A percentile compares a stretch with the other conserved stretches of the same genome.
Conservation (phyloP, 1,139 yeast genomes). For the Pneumocystis carinii region DNA sequence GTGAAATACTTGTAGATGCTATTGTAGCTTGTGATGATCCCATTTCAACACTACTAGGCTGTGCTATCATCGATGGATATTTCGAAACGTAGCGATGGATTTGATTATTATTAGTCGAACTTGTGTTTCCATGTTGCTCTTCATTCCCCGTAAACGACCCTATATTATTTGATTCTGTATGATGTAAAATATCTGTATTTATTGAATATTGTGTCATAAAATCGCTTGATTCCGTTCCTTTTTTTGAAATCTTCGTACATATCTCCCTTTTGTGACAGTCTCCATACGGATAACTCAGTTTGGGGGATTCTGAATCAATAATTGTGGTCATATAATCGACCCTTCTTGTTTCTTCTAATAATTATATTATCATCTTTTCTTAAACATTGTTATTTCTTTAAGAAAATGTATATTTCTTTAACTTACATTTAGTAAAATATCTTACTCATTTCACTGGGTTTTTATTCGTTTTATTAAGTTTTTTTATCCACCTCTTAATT, state of each 20-base stretch:
- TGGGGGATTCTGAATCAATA: not conserved
- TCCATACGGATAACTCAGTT: not conserved
- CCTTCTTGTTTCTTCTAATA: not conserved
- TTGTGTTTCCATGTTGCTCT: not conserved
- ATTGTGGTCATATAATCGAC: not conserved
- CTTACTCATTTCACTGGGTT: no score
- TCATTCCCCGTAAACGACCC: not conserved
- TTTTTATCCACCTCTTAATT: no score
- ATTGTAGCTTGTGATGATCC: not conserved
- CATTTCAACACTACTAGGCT: not conserved
- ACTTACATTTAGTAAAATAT: no score
- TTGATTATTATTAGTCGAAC: not conserved
- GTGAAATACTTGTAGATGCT: not conserved
- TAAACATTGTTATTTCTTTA: not conserved
- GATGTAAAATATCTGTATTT: not conserved
- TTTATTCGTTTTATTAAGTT: no score
- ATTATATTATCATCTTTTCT: not conserved
- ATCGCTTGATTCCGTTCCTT: not conserved
- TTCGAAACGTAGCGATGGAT: not conserved
- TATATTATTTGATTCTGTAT: not conserved
- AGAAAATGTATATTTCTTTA: not conserved
- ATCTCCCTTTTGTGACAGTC: not conserved
- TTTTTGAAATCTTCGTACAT: not conserved
- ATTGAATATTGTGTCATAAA: not conserved
- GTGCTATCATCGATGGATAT: not conserved